Evolutionary conservation across 2,329 filamentous ascomycete genomes (phyloP).

Genomic region (Clonostachys sp.): DNA sequence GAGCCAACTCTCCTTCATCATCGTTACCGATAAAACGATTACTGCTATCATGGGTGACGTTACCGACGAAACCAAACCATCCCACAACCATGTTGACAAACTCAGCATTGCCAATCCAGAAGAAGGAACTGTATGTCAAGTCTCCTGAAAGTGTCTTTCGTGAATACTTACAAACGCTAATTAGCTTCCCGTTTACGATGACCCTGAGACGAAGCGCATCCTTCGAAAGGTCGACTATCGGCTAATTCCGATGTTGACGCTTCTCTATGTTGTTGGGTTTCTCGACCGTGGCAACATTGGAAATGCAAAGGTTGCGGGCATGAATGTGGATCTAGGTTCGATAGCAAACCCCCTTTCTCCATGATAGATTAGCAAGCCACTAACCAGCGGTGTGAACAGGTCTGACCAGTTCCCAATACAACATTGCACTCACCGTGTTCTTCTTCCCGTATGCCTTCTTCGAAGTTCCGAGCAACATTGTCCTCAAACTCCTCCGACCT

Average conservation of each 20-base stretch:
- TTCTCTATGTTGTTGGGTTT: conserved; percentile 51
- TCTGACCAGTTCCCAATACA: conserved; percentile 53
- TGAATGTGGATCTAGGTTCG: conserved; percentile 14
- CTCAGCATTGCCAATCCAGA: background rate
- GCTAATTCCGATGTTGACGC: conserved; percentile 43
- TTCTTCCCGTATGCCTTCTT: conserved; percentile 56
- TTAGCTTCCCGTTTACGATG: background rate
- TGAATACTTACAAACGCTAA: background rate
- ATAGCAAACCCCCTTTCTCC: too few species aligned
- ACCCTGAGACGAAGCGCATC: conserved; percentile 1
- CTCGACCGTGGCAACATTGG: conserved; percentile 47
- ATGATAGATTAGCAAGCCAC: too few species aligned
- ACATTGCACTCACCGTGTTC: conserved; percentile 49
- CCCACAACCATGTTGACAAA: background rate
- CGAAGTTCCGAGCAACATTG: conserved; percentile 26
- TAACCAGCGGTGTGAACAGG: conserved; percentile 14
- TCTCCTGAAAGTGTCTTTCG: too few species aligned
- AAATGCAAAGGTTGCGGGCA: conserved; percentile 44
- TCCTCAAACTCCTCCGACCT: conserved; percentile 12
- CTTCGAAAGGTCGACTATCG: conserved; percentile 22
- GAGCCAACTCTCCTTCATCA: too few species aligned
- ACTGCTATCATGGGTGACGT: background rate
- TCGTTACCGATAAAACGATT: too few species aligned
- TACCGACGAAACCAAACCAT: background rate
- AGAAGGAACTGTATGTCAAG: too few species aligned